Evolutionary conservation across 2,329 filamentous ascomycete species (phyloP).

Genomic region (Cadophora sp.): DNA sequence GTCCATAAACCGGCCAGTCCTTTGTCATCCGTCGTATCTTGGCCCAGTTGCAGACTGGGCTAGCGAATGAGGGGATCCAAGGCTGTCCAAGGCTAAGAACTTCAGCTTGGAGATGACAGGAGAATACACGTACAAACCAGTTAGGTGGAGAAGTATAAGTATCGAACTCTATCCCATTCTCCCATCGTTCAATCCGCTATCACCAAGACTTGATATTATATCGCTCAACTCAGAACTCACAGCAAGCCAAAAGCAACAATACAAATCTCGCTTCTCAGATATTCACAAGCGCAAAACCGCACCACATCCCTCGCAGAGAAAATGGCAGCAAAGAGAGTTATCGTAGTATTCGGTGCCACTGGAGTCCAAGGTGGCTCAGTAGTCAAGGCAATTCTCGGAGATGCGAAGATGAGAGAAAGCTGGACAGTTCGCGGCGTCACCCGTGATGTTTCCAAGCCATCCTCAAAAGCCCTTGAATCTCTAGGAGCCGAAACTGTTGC

Average conservation of each 20-base stretch:
- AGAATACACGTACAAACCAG: background rate
- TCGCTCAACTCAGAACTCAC: background rate
- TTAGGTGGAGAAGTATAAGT: conserved; percentile 8
- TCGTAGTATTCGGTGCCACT: conserved; percentile 56
- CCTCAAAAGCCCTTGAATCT: conserved; percentile 50
- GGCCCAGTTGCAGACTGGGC: background rate
- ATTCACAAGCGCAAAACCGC: background rate
- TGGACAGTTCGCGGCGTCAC: conserved; percentile 57
- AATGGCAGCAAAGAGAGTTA: conserved; percentile 48
- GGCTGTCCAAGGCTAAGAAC: background rate
- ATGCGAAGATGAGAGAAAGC: conserved; percentile 49
- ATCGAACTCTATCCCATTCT: background rate
- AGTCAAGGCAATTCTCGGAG: conserved; percentile 56
- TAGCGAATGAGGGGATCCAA: conserved; percentile 13
- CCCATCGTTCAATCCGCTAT: background rate
- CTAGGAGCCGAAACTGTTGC: conserved; percentile 53
- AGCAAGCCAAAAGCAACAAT: background rate
- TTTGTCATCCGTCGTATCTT: conserved; percentile 14
- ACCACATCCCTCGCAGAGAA: background rate
- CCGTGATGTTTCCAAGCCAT: conserved; percentile 51
- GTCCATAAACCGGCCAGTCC: background rate
- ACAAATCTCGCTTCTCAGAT: background rate
- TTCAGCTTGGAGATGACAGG: background rate
- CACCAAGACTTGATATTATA: background rate
- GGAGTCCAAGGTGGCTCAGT: conserved; percentile 61